A percentile compares a stretch with the other conserved stretches of the same genome.
Conservation (phyloP, 192 early-diverging fungal genomes). For the Backusella psychrophila region DNA sequence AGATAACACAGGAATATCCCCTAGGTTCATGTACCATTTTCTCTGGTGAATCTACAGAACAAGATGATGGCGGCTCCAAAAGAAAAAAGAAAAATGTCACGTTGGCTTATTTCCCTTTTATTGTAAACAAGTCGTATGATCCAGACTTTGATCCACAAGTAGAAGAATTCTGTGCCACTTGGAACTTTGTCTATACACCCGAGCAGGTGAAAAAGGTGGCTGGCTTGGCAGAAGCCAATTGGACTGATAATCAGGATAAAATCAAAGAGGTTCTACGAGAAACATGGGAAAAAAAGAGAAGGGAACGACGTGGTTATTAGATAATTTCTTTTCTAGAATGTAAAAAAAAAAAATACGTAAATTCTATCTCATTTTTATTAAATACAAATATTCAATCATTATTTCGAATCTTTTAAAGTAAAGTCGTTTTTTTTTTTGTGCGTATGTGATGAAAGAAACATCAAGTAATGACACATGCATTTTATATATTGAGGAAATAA, state of each 20-base stretch:
- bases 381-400: background rate
- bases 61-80: background rate
- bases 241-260: constrained; percentile 49
- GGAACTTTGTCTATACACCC: constrained; percentile 65
- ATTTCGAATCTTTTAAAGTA: background rate
- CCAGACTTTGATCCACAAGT: constrained; percentile 62
- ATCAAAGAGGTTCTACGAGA: constrained; percentile 43
- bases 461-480: background rate
- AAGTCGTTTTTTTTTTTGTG: no score
- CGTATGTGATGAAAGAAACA: background rate
- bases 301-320: constrained; percentile 1
- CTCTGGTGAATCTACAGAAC: background rate
- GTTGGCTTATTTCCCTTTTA: constrained; percentile 65
- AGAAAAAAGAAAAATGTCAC: constrained; percentile 36
- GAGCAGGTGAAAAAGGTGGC: constrained; percentile 62
- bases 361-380: background rate
- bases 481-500: background rate
- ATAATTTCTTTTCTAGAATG: background rate
- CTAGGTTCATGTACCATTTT: constrained; percentile 17
- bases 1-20: background rate
- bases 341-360: background rate
- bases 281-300: constrained; percentile 48
- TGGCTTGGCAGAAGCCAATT: constrained; percentile 56
- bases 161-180: constrained; percentile 63
- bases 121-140: constrained; percentile 50